Percentiles rank a stretch among this genome's conserved stretches.
Conservation (phyloP, 2,329 filamentous ascomycete species). For the Arthrocladium fulminans region DNA sequence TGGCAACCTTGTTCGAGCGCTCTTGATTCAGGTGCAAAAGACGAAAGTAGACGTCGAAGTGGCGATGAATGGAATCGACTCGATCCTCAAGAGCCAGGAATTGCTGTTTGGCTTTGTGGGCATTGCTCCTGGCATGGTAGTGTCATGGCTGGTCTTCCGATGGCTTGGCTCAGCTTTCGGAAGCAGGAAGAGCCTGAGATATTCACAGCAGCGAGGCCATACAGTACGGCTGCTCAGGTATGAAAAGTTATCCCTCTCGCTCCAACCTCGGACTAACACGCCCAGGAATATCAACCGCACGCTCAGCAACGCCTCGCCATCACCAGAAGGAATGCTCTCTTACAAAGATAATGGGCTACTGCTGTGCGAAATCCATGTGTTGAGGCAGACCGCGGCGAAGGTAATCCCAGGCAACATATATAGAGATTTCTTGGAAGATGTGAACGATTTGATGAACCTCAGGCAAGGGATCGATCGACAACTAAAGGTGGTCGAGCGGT, state of each 20-base stretch:
- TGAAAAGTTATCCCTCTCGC: slow-evolving; percentile 8
- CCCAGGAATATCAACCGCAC: slow-evolving; percentile 72
- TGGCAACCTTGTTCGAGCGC: slow-evolving; percentile 78
- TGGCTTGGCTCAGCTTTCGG: slow-evolving; percentile 65
- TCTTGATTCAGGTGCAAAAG: slow-evolving; percentile 95
- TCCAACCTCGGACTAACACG: slow-evolving; percentile 2
- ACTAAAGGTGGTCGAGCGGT: slow-evolving; percentile 67
- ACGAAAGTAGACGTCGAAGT: slow-evolving; percentile 97
- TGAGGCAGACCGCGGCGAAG: slow-evolving; percentile 59
- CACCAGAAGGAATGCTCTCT: slow-evolving; percentile 64
- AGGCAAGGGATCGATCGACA: slow-evolving; percentile 68
- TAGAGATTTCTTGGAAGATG: slow-evolving; percentile 79
- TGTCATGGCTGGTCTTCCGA: slow-evolving; percentile 63
- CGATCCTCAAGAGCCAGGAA: slow-evolving; percentile 89
- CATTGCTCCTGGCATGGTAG: slow-evolving; percentile 83
- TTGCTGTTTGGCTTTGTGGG: slow-evolving; percentile 93
- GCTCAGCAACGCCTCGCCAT: slow-evolving; percentile 58
- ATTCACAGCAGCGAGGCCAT: slow-evolving; percentile 57
- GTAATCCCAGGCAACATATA: slow-evolving; percentile 66
- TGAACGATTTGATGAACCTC: slow-evolving; percentile 76
- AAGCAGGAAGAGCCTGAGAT: slow-evolving; percentile 58
- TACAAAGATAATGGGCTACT: slow-evolving; percentile 91
- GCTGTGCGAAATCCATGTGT: slow-evolving; percentile 77
- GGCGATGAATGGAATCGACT: slow-evolving; percentile 90
- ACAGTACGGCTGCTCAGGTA: slow-evolving; percentile 67